Evolutionary conservation across 2,329 filamentous ascomycete species (phyloP), one percentile per base, ranked within the genome.

Genomic region (Scorias spongiosa): DNA sequence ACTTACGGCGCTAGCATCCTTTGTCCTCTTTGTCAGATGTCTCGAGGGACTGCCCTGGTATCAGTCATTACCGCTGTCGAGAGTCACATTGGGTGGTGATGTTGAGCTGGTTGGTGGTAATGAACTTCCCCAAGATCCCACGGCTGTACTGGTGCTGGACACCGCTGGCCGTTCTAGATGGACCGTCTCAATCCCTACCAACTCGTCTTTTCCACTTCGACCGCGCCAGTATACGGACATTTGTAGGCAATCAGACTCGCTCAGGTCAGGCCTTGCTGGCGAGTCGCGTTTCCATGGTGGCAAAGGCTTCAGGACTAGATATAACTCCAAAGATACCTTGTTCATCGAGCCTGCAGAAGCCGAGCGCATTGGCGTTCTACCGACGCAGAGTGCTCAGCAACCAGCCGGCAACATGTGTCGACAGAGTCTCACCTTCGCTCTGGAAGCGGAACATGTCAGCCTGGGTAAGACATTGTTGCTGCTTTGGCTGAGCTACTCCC

Each of bases 401-500:
- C 44, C 42, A 2, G 17, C 42, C 18, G 32, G 52, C 45, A 68
- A 75, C 9, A 64, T 80, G 12, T 93, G 86, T 64, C 67, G 77
- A 40, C 77, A 63, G 50, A 84, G 76, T 46, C 67, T 93, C 63
- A 93, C 84, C 0, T 91, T 82, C 58, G 74, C 87, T 1, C 69
- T 93, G 54, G 84, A 89, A 57, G 71, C 78, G 7, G 63, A 72
- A 2, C 79, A 89, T 54, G 83, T 84, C 2, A 86, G 86, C 2
- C 68, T 93, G 9, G 86, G 86, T 5, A 78, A 76, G 50, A 78
- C 81, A 1, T 63, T 94, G 46, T 78, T 93, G 72, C 74, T 80
- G 56, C 59, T 93, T 44, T 94, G 86, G 85, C 81, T 81, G 54
- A 80, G 84, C 20, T 93, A 91, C 57, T 84, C 84, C 2, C 65